Percentiles rank a stretch among this genome's conserved stretches.
These are phyloP conservation scores for Vitis rupestris DNA, from an alignment of 164 flowering plant species.

Conservation along the genomic window DNA sequence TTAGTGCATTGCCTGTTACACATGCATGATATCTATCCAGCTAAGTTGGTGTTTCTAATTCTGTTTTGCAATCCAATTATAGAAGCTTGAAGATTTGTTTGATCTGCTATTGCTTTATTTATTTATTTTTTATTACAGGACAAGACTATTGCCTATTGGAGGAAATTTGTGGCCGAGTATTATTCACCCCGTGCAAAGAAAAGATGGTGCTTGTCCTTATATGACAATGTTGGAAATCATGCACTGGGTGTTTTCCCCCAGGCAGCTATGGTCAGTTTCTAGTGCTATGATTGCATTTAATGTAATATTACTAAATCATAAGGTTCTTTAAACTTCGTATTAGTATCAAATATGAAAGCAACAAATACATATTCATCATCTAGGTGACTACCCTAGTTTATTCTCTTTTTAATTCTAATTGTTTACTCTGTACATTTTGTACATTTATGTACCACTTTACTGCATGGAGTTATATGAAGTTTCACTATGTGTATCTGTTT, in stretches of 20 bases:
- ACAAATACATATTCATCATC: too few species aligned
- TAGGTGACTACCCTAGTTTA: too few species aligned
- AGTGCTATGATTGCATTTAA: background rate
- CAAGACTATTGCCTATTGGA: conserved; percentile 85
- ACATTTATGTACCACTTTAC: background rate
- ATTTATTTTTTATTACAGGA: conserved; percentile 41
- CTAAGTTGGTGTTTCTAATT: too few species aligned
- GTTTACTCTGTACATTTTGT: background rate
- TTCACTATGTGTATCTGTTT: background rate
- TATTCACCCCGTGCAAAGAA: conserved; percentile 93
- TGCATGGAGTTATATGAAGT: background rate
- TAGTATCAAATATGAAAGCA: too few species aligned
- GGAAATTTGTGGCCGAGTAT: conserved; percentile 90
- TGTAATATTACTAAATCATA: too few species aligned
- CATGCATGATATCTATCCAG: background rate
- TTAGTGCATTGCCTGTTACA: background rate
- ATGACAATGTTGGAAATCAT: conserved; percentile 90
- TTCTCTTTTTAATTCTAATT: background rate
- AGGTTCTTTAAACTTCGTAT: too few species aligned
- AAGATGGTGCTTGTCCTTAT: conserved; percentile 92
- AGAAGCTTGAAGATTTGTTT: too few species aligned
- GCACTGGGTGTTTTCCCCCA: conserved; percentile 96
- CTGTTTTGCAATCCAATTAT: too few species aligned
- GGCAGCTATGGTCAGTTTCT: conserved; percentile 73
- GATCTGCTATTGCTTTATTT: background rate